Evolutionary conservation across 1,139 yeast species (phyloP), one percentile per base, ranked within the genome.

Genomic region (Saccharomycopsis hybrid): DNA sequence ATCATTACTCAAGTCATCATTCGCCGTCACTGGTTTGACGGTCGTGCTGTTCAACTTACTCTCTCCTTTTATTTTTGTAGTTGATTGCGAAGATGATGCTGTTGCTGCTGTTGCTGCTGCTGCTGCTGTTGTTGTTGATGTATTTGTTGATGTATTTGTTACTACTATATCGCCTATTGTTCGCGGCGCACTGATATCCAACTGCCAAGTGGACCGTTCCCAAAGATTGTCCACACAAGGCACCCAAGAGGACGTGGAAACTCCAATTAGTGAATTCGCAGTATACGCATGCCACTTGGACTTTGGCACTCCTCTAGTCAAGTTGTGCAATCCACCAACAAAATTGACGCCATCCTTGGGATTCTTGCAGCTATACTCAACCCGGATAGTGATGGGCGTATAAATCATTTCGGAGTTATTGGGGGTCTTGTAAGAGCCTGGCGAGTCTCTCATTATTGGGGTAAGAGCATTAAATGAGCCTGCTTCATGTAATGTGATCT

Each of bases 161-260:
- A 18, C 18, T 18, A 18, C 37, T 35, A 86, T 77, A 63, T 86
- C 90, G 43, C 79, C 80, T 1, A 90, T 74, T 0, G 94, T 83
- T 58, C 89, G 76, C 0, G 97, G 96, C 1, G 88, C 80, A 54
- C 82, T 79, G 13, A 94, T 72, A 59, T 88, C 95, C 13, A 94
- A 65, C 54, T 90, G 89, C 98, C 98, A 94, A 0, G 97, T 85
- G 44, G 86, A 84, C 54, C 89, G 78, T 59, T 89, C 97, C 79
- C 92, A 85, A 37, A 89, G 65, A 45, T 85, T 87, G 58, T 94
- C 97, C 3, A 92, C 74, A 62, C 98, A 94, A 0, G 99, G 99
- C 44, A 92, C 85, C 98, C 99, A 94, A 25, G 89, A 83, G 1
- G 96, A 86, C 0, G 97, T 86, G 11, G 95, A 80, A 5, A 85